Conservation (phyloP, 176 grass and related monocot species). For the Elymus sibiricus region DNA sequence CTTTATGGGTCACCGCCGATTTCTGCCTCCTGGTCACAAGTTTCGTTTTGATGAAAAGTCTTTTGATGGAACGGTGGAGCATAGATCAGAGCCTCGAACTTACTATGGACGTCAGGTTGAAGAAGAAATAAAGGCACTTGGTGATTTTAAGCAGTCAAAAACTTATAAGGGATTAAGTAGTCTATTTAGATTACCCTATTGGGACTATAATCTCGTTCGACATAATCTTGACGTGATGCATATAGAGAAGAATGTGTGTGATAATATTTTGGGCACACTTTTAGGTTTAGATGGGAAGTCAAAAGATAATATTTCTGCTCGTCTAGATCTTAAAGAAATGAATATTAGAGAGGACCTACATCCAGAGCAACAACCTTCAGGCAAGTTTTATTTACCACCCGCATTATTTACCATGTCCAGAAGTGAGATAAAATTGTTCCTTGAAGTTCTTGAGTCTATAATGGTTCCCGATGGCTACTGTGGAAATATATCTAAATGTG, state of each 20-base stretch:
- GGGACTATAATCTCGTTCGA: not conserved
- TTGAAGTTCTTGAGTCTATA: not conserved
- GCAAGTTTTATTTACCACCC: not conserved
- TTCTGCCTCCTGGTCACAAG: not conserved
- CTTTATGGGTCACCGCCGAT: too few species aligned
- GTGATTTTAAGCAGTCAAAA: not conserved
- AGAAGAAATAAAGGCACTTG: not conserved
- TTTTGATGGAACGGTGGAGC: not conserved
- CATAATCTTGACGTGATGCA: not conserved
- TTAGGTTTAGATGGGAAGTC: not conserved
- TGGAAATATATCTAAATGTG: slow-evolving; percentile 1
- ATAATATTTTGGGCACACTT: not conserved
- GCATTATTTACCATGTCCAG: slow-evolving; percentile 2
- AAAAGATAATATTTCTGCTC: not conserved
- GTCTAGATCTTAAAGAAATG: not conserved
- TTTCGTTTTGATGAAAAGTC: not conserved
- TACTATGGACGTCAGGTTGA: not conserved
- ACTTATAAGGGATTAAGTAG: not conserved
- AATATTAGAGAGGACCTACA: not conserved
- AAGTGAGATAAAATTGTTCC: not conserved
- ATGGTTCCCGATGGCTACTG: not conserved
- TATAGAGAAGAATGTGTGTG: not conserved
- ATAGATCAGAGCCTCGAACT: not conserved
- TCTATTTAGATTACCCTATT: not conserved
- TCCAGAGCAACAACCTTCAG: not conserved